phyloP scores from a whole-genome alignment of 1,284 basidiomycete genomes.

The Psilocybe mexicana region DNA sequence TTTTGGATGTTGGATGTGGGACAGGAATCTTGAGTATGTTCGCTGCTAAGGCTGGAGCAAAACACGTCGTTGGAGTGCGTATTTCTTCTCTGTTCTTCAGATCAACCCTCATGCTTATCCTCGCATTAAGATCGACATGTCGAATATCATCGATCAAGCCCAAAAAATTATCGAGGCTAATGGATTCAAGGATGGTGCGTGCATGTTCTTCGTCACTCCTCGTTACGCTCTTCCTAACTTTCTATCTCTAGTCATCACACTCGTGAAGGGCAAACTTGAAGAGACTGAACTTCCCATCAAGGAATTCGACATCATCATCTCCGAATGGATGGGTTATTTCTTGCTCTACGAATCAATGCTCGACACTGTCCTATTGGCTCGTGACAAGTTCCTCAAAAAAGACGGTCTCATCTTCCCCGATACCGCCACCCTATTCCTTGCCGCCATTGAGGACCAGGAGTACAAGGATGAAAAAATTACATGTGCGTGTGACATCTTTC shows the following conservation, averaged over 20 bases:
- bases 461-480: constrained; percentile 99
- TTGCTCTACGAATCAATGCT: constrained; percentile 99
- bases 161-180: constrained; percentile 96
- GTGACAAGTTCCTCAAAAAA: constrained; percentile 94
- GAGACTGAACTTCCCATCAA: constrained; percentile 84
- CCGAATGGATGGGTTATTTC: constrained; percentile 99
- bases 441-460: constrained; percentile 98
- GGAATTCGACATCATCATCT: constrained; percentile 98
- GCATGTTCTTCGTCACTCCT: background rate
- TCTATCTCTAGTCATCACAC: constrained; percentile 71
- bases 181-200: constrained; percentile 91
- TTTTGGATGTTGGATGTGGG: constrained; percentile 98
- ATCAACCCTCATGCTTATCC: constrained; percentile 15
- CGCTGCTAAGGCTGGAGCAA: constrained; percentile 95
- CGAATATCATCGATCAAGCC: constrained; percentile 99
- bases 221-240: constrained; percentile 11
- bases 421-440: constrained; percentile 89
- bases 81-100: constrained; percentile 25
- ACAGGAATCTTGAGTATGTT: constrained; percentile 99
- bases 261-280: constrained; percentile 98
- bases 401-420: constrained; percentile 97
- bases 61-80: constrained; percentile 90
- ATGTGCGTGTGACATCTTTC: constrained; percentile 56
- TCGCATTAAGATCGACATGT: constrained; percentile 90
- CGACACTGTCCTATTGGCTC: constrained; percentile 94